Conservation (phyloP, 495 filamentous ascomycete species). For the Mytilinidion resinicola region DNA sequence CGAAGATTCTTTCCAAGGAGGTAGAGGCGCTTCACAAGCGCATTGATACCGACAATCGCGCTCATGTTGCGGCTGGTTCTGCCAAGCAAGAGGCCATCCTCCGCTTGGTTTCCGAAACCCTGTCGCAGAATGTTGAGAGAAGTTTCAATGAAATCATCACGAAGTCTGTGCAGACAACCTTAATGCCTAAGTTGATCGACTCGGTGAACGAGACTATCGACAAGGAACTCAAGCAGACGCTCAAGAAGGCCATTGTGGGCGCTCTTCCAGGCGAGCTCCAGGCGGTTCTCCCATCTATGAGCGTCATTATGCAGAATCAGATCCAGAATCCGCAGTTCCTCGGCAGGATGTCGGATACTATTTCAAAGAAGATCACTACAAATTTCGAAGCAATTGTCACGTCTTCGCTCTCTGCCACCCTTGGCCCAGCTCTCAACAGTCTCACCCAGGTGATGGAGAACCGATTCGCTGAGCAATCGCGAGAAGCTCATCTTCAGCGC, state of each 20-base stretch:
- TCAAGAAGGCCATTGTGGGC: slow-evolving; percentile 36
- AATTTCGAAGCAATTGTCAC: slow-evolving; percentile 63
- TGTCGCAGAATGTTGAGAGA: slow-evolving; percentile 85
- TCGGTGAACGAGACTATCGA: background rate
- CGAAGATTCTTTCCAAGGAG: slow-evolving; percentile 50
- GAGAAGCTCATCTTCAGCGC: slow-evolving; percentile 61
- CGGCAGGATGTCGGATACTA: slow-evolving; percentile 62
- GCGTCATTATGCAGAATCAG: slow-evolving; percentile 36
- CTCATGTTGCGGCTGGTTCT: slow-evolving; percentile 56
- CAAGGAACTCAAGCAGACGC: slow-evolving; percentile 22
- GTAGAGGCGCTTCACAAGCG: slow-evolving; percentile 54
- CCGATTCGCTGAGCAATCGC: slow-evolving; percentile 55
- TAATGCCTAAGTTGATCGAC: background rate
- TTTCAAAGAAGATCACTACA: slow-evolving; percentile 56
- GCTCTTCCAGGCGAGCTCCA: slow-evolving; percentile 36
- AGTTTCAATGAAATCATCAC: slow-evolving; percentile 65
- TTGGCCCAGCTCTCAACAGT: slow-evolving; percentile 63
- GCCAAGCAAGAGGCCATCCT: slow-evolving; percentile 75
- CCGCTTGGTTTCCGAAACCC: slow-evolving; percentile 75
- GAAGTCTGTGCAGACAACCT: background rate
- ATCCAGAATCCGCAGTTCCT: slow-evolving; percentile 64
- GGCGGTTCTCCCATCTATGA: too few relatives aligned
- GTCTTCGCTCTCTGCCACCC: slow-evolving; percentile 51
- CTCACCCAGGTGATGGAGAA: slow-evolving; percentile 60
- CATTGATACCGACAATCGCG: slow-evolving; percentile 59